Evolutionary conservation across 441 rosid species (phyloP).

Genomic region (Adansonia gregorii): DNA sequence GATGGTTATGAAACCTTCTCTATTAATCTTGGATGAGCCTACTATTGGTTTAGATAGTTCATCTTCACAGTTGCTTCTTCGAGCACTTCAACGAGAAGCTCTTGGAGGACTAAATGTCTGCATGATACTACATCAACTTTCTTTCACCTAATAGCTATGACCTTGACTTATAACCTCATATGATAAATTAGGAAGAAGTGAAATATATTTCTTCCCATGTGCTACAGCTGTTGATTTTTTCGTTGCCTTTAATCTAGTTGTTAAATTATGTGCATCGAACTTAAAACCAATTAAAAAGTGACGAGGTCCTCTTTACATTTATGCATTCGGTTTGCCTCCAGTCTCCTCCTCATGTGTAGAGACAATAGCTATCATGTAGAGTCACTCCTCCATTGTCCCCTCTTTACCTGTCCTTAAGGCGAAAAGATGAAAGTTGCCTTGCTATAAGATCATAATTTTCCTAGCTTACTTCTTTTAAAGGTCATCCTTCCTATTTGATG

Average conservation of each 20-base stretch:
- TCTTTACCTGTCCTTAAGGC: no score
- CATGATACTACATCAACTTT: constrained; percentile 71
- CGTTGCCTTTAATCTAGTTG: background rate
- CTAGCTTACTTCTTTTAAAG: no score
- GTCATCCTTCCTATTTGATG: no score
- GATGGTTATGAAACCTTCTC: constrained; percentile 82
- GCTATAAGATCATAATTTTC: no score
- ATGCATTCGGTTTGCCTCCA: no score
- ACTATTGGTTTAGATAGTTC: constrained; percentile 74
- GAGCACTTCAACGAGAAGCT: constrained; percentile 73
- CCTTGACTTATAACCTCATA: background rate
- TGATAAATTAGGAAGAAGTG: background rate
- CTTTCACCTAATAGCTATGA: background rate
- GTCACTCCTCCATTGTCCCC: no score
- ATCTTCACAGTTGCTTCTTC: constrained; percentile 63
- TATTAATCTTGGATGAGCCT: constrained; percentile 70
- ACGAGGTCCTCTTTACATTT: no score
- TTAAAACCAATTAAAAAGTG: no score
- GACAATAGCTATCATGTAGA: no score
- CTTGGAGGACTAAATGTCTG: constrained; percentile 70
- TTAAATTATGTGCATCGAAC: no score
- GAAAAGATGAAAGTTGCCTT: no score
- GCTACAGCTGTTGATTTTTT: background rate
- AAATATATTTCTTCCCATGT: background rate
- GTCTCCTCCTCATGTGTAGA: no score